Percentiles rank a stretch among this genome's conserved stretches.
phyloP scores from a whole-genome alignment of 179 eudicot genomes.

The Amaranthus tricolor region DNA sequence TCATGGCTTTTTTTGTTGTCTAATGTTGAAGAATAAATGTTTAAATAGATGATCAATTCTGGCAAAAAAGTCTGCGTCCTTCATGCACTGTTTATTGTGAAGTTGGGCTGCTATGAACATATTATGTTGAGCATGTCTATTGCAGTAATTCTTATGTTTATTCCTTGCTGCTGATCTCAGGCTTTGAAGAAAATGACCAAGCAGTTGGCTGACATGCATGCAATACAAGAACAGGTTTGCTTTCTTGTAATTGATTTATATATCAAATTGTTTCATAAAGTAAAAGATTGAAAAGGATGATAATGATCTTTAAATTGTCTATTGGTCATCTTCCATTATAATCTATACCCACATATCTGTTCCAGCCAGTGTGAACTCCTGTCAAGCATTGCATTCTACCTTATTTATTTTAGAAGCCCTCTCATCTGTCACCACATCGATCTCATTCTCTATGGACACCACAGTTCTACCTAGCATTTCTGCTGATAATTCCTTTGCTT shows the following conservation, averaged over 20 bases:
- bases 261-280: slow-evolving; percentile 2
- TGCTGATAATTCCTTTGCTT: background rate
- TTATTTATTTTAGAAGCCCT: background rate
- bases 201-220: slow-evolving; percentile 60
- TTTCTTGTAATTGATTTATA: slow-evolving; percentile 11
- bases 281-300: background rate
- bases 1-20: background rate
- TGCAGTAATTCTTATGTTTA: slow-evolving; percentile 9
- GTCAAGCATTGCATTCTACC: background rate
- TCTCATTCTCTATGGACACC: background rate
- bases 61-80: background rate
- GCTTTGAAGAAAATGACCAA: slow-evolving; percentile 78
- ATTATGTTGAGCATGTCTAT: background rate
- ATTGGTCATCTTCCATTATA: background rate
- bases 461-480: background rate
- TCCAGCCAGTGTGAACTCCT: background rate
- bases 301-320: background rate
- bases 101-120: slow-evolving; percentile 4
- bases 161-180: slow-evolving; percentile 38
- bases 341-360: background rate
- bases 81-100: background rate
- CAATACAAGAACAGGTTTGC: slow-evolving; percentile 84
- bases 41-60: background rate
- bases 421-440: background rate
- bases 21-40: background rate